Evolutionary conservation across 2,329 filamentous ascomycete genomes (phyloP).

Genomic region (Chrysoporthe austroafricana): DNA sequence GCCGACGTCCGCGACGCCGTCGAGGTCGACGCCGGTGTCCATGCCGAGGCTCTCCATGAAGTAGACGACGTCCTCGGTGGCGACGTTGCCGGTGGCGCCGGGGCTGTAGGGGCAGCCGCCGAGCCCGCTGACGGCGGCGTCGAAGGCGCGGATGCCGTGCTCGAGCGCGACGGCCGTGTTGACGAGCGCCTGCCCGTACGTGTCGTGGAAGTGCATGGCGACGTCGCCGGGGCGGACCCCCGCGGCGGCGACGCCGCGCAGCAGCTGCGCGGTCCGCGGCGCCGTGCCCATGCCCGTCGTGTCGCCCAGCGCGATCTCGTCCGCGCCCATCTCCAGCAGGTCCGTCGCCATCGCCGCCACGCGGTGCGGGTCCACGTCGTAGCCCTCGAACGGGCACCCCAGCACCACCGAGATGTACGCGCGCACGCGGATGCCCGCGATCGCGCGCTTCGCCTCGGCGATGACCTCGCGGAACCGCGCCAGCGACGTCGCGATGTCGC

Average conservation of each 20-base stretch:
- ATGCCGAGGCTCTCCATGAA: constrained; percentile 75
- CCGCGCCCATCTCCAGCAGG: constrained; percentile 83
- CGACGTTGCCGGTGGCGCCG: constrained; percentile 84
- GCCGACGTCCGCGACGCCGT: constrained; percentile 69
- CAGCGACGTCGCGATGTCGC: constrained; percentile 74
- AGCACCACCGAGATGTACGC: constrained; percentile 83
- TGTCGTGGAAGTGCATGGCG: constrained; percentile 88
- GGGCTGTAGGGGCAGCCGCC: constrained; percentile 86
- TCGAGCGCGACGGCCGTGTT: constrained; percentile 79
- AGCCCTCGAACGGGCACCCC: constrained; percentile 76
- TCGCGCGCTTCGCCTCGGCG: constrained; percentile 59
- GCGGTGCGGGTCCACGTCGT: constrained; percentile 64
- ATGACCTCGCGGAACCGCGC: constrained; percentile 73
- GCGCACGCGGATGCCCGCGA: constrained; percentile 67
- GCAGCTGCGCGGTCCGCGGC: constrained; percentile 66
- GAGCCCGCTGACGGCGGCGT: constrained; percentile 77
- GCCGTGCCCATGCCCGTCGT: constrained; percentile 90
- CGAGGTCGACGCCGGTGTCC: constrained; percentile 72
- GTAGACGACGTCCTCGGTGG: constrained; percentile 83
- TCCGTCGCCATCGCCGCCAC: constrained; percentile 69
- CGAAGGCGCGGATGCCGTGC: constrained; percentile 78
- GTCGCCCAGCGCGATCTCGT: constrained; percentile 88
- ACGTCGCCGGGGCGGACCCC: constrained; percentile 72
- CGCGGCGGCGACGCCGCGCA: constrained; percentile 67
- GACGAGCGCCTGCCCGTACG: constrained; percentile 82